phyloP scores from a whole-genome alignment of 192 early-diverging fungal genomes.

The Linnemannia elongata region DNA sequence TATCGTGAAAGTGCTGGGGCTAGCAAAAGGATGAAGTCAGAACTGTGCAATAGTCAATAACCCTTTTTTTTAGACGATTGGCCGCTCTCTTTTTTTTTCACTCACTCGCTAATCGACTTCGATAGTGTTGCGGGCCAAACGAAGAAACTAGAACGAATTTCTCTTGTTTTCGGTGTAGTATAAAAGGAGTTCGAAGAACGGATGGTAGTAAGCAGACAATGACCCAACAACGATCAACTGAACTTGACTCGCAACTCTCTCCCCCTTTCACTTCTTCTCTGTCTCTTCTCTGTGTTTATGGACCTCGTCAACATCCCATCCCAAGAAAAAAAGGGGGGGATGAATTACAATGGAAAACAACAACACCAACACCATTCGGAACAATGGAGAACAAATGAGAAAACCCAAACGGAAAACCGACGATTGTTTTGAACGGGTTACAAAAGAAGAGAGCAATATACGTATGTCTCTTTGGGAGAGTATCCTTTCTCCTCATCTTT shows the following conservation, averaged over 20 bases:
- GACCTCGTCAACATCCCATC: not conserved
- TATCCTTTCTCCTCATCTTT: too few species aligned
- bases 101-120: not conserved
- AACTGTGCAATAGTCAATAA: not conserved
- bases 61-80: not conserved
- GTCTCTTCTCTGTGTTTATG: not conserved
- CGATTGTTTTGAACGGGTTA: not conserved
- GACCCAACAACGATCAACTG: not conserved
- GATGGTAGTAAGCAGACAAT: not conserved
- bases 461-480: not conserved
- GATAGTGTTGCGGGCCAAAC: not conserved
- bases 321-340: not conserved
- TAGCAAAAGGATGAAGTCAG: constrained; percentile 1
- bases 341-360: not conserved
- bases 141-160: too few species aligned
- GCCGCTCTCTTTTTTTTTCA: not conserved
- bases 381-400: not conserved
- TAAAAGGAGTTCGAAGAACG: constrained; percentile 33
- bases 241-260: not conserved
- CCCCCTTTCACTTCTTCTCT: not conserved
- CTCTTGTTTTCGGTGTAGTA: constrained; percentile 19
- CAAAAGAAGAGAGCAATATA: not conserved
- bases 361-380: constrained; percentile 1
- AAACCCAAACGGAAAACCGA: constrained; percentile 3
- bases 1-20: too few species aligned